A percentile compares a stretch with the other conserved stretches of the same genome.
phyloP scores from a whole-genome alignment of 768 basidiomycete genomes.

The Leccinum rimulosum region DNA sequence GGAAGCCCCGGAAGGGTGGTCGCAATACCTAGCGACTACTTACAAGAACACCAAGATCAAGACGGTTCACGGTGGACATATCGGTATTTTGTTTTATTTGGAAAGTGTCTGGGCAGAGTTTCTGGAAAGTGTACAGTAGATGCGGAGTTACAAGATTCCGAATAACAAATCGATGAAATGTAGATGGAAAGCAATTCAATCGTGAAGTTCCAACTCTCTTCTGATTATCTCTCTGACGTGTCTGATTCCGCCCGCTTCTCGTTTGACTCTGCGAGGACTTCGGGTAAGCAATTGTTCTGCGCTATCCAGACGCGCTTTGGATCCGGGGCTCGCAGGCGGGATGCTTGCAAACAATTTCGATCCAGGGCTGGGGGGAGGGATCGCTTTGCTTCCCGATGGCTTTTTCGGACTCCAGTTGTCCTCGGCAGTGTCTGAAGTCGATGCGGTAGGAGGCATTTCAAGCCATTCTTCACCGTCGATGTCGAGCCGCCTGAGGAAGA shows the following conservation, averaged over 20 bases:
- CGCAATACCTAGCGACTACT: constrained; percentile 45
- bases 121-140: constrained; percentile 10
- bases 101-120: constrained; percentile 45
- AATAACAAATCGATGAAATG: constrained; percentile 25
- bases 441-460: constrained; percentile 41
- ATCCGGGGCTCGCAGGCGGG: constrained; percentile 49
- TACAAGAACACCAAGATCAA: constrained; percentile 44
- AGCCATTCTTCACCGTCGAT: constrained; percentile 57
- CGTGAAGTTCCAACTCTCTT: constrained; percentile 70
- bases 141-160: constrained; percentile 15
- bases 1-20: constrained; percentile 42
- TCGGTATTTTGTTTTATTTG: constrained; percentile 44
- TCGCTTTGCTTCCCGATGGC: constrained; percentile 16
- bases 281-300: constrained; percentile 59
- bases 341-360: constrained; percentile 27
- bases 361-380: constrained; percentile 38
- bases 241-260: constrained; percentile 69
- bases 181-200: constrained; percentile 36
- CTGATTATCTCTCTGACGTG: constrained; percentile 82
- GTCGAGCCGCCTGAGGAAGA: constrained; percentile 67
- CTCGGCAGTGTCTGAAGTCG: constrained; percentile 16
- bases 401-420: constrained; percentile 39
- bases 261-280: constrained; percentile 71
- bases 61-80: constrained; percentile 47
- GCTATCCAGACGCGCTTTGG: constrained; percentile 53